Percentiles rank a stretch among this genome's conserved stretches.
phyloP scores from a whole-genome alignment of 225 moss, liverwort and hornwort species.

The Polytrichum commune region DNA sequence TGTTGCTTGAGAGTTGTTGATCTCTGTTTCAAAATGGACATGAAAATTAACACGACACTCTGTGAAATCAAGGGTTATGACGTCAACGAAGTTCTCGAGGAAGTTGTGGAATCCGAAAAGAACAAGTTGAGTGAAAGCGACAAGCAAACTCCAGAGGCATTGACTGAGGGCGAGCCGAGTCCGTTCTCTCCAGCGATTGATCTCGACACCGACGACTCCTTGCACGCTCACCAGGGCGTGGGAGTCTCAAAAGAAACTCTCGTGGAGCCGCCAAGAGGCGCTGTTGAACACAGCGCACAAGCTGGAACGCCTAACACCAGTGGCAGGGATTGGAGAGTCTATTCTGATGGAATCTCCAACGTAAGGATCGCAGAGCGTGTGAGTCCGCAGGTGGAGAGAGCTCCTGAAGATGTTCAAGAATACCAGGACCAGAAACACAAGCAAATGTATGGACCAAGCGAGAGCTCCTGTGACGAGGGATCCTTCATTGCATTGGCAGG shows the following conservation, averaged over 20 bases:
- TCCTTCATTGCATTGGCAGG: constrained; percentile 26
- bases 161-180: constrained; percentile 37
- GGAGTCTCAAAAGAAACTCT: constrained; percentile 18
- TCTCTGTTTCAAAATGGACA: too few species aligned
- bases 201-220: constrained; percentile 19
- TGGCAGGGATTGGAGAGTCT: constrained; percentile 49
- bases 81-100: constrained; percentile 35
- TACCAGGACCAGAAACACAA: constrained; percentile 4
- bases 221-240: constrained; percentile 19
- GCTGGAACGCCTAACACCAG: constrained; percentile 40
- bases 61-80: constrained; percentile 20
- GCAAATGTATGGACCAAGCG: constrained; percentile 30
- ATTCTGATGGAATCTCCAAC: not conserved
- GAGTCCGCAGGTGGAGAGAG: not conserved
- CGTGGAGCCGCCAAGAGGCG: constrained; percentile 27
- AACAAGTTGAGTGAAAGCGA: constrained; percentile 16
- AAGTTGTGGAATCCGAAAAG: constrained; percentile 30
- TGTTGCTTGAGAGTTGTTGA: too few species aligned
- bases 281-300: constrained; percentile 6
- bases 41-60: too few species aligned
- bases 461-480: constrained; percentile 28
- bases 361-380: constrained; percentile 18
- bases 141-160: constrained; percentile 17
- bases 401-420: not conserved
- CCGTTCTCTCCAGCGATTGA: constrained; percentile 50